Evolutionary conservation across 495 filamentous ascomycete genomes (phyloP).

Genomic region (Coniosporium apollinis): DNA sequence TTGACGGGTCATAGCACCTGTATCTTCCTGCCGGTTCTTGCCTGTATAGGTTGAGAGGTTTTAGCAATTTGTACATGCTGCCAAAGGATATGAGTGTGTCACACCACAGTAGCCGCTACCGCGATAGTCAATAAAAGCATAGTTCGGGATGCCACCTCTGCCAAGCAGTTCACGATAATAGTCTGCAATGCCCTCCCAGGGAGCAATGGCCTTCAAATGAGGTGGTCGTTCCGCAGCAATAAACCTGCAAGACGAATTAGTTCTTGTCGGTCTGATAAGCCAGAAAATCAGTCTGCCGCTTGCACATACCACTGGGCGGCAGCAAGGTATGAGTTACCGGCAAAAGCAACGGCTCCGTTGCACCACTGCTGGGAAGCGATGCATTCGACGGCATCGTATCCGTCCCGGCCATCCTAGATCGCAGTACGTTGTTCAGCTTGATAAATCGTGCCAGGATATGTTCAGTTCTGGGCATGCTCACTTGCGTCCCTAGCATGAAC

Average conservation of each 20-base stretch:
- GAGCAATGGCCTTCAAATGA: constrained; percentile 27
- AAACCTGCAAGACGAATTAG: no score
- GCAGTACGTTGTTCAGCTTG: no score
- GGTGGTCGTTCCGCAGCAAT: constrained; percentile 26
- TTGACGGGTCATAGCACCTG: constrained; percentile 1
- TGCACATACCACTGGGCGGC: constrained; percentile 18
- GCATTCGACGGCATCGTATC: constrained; percentile 29
- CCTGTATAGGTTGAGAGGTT: no score
- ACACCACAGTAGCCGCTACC: no score
- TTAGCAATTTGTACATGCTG: no score
- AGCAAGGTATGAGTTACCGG: constrained; percentile 26
- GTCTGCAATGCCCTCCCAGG: constrained; percentile 31
- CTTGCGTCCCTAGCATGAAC: constrained; percentile 26
- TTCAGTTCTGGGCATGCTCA: neutral
- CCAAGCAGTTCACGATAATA: constrained; percentile 27
- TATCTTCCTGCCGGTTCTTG: constrained; percentile 4
- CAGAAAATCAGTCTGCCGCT: no score
- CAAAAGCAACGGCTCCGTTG: constrained; percentile 28
- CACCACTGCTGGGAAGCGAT: constrained; percentile 28
- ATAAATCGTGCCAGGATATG: no score
- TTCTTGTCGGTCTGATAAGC: no score
- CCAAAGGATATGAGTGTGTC: no score
- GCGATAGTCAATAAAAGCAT: neutral
- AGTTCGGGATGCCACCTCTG: constrained; percentile 19
- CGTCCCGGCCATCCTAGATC: no score